Evolutionary conservation across 225 moss, liverwort and hornwort species (phyloP).

Genomic region (Polytrichum formosum): DNA sequence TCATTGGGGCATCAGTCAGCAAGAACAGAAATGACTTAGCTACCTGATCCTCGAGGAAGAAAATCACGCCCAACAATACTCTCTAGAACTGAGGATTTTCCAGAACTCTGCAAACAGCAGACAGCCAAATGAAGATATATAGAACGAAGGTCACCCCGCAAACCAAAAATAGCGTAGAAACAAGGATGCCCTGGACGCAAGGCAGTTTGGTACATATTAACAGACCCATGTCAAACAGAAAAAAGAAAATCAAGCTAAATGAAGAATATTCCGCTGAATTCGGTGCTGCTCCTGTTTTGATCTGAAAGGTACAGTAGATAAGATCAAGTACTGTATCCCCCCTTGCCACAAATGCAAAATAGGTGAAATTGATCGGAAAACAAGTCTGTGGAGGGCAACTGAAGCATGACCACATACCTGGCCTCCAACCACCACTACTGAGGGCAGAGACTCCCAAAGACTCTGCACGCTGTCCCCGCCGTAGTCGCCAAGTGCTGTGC

Average conservation of each 20-base stretch:
- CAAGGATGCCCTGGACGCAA: no score
- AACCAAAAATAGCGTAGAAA: no score
- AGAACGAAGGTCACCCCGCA: no score
- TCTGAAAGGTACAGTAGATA: not conserved
- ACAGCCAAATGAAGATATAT: not conserved
- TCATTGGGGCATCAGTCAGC: no score
- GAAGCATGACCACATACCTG: constrained; percentile 40
- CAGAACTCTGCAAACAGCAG: constrained; percentile 64
- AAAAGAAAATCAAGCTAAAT: no score
- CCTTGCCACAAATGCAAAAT: no score
- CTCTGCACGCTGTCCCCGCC: constrained; percentile 83
- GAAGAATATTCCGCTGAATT: not conserved
- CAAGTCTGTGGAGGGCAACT: not conserved
- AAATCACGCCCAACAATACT: constrained; percentile 96
- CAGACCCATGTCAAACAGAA: no score
- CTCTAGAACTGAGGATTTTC: constrained; percentile 94
- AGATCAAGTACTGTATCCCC: not conserved
- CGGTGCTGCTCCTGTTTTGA: not conserved
- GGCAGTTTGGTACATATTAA: no score
- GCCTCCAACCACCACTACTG: constrained; percentile 90
- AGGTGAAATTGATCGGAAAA: not conserved
- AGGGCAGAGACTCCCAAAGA: constrained; percentile 88
- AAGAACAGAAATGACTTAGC: not conserved
- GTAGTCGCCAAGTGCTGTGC: constrained; percentile 87
- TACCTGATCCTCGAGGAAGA: constrained; percentile 90